Evolutionary conservation across 1,284 basidiomycete genomes (phyloP).

Genomic region (Malassezia slooffiae): DNA sequence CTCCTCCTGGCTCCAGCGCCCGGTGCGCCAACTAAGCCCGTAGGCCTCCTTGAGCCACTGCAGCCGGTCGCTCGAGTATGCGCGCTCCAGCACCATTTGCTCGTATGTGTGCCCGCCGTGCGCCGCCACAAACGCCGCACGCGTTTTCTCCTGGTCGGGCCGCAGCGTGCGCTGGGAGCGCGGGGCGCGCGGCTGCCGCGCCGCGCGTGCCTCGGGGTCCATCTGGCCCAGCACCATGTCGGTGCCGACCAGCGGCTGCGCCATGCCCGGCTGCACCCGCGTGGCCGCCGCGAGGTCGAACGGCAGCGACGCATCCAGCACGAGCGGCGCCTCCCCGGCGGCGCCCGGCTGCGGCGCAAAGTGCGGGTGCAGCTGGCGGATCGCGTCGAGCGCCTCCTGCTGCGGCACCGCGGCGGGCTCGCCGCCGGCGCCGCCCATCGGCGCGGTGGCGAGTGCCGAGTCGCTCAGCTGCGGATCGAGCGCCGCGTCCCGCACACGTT

Average conservation of each 20-base stretch:
- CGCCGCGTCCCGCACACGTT: background rate
- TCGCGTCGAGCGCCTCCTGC: slow-evolving; percentile 1
- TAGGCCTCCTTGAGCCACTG: slow-evolving; percentile 16
- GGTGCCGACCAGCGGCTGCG: too few species aligned
- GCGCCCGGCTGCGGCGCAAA: background rate
- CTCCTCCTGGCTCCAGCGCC: slow-evolving; percentile 15
- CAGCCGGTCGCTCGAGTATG: slow-evolving; percentile 16
- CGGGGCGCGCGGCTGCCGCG: background rate
- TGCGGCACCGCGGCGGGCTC: background rate
- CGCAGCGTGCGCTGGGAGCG: background rate
- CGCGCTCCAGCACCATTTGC: slow-evolving; percentile 18
- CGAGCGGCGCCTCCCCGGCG: background rate
- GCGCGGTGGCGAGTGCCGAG: background rate
- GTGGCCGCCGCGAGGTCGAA: background rate
- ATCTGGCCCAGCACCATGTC: too few species aligned
- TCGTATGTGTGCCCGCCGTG: slow-evolving; percentile 17
- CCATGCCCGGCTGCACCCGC: too few species aligned
- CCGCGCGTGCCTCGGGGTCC: too few species aligned
- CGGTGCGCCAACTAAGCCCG: slow-evolving; percentile 14
- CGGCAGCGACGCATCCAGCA: slow-evolving; percentile 5
- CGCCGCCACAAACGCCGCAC: slow-evolving; percentile 13
- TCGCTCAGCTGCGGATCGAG: too few species aligned
- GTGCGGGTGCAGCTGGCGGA: slow-evolving; percentile 11
- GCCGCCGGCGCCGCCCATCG: background rate
- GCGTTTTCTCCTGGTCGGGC: slow-evolving; percentile 13